phyloP scores from a whole-genome alignment of 257 asterid genomes.

The Primulina tabacum region DNA sequence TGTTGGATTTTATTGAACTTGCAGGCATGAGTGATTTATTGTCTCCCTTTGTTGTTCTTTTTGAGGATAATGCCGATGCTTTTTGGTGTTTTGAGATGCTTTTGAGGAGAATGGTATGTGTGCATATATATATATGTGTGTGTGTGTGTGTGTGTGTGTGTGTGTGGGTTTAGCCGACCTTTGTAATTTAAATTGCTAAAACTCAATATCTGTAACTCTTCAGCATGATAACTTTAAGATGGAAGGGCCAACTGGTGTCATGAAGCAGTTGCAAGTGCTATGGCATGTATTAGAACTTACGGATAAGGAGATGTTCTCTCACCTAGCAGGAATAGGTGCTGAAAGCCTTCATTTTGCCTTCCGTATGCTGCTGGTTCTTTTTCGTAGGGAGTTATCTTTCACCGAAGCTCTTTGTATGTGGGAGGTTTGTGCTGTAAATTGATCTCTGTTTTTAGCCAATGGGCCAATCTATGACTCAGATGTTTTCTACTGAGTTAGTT shows the following conservation, averaged over 20 bases:
- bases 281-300: constrained; percentile 92
- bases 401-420: constrained; percentile 92
- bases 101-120: constrained; percentile 79
- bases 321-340: constrained; percentile 82
- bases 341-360: constrained; percentile 99
- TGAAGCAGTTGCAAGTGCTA: constrained; percentile 92
- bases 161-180: constrained; percentile 2
- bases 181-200: constrained; percentile 27
- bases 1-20: constrained; percentile 26
- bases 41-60: constrained; percentile 96
- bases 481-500: constrained; percentile 13
- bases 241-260: constrained; percentile 97
- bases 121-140: not conserved
- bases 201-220: constrained; percentile 12
- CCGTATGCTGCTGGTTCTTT: constrained; percentile 96
- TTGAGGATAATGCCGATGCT: constrained; percentile 97
- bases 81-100: constrained; percentile 99
- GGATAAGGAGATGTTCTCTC: constrained; percentile 84
- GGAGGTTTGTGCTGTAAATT: constrained; percentile 77
- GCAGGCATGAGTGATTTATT: constrained; percentile 96
- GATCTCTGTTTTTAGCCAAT: constrained; percentile 14
- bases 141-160: too few species aligned
- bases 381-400: constrained; percentile 94
- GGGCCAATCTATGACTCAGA: constrained; percentile 14
- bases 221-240: constrained; percentile 94